Conservation (phyloP, 768 basidiomycete species). For the Pisolithus tinctorius region DNA sequence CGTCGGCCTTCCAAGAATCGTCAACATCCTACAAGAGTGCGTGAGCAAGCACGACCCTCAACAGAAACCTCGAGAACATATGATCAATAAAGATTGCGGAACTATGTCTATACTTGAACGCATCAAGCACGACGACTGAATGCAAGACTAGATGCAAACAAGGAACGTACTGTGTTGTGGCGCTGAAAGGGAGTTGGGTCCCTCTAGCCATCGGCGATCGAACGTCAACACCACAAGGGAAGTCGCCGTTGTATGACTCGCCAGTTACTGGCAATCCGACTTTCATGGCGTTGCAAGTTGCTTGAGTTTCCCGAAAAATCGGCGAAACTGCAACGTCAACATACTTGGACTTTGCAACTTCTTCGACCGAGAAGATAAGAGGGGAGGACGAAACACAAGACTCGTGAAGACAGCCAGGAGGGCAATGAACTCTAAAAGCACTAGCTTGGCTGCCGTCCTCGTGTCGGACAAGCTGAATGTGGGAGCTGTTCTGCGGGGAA, state of each 20-base stretch:
- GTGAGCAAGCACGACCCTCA: constrained; percentile 14
- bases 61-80: constrained; percentile 10
- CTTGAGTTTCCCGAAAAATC: constrained; percentile 7
- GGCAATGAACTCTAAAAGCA: constrained; percentile 14
- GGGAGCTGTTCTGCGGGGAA: constrained; percentile 12
- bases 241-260: constrained; percentile 3
- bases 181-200: constrained; percentile 15
- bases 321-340: constrained; percentile 24
- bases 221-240: constrained; percentile 16
- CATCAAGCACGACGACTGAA: constrained; percentile 4
- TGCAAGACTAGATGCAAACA: constrained; percentile 3
- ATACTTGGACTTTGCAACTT: constrained; percentile 10
- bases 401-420: constrained; percentile 13
- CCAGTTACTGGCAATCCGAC: constrained; percentile 6
- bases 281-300: neutral
- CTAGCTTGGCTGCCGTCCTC: constrained; percentile 7
- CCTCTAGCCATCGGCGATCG: constrained; percentile 24
- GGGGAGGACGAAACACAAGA: constrained; percentile 4
- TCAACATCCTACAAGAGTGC: constrained; percentile 11
- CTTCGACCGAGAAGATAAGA: neutral
- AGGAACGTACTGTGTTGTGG: constrained; percentile 16
- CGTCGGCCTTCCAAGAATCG: constrained; percentile 20
- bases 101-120: constrained; percentile 3
- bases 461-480: constrained; percentile 15
- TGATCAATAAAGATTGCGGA: constrained; percentile 7